Evolutionary conservation across 1,284 basidiomycete species (phyloP), one percentile per base, ranked within the genome.

Genomic region (Xerocomus minutiporus): DNA sequence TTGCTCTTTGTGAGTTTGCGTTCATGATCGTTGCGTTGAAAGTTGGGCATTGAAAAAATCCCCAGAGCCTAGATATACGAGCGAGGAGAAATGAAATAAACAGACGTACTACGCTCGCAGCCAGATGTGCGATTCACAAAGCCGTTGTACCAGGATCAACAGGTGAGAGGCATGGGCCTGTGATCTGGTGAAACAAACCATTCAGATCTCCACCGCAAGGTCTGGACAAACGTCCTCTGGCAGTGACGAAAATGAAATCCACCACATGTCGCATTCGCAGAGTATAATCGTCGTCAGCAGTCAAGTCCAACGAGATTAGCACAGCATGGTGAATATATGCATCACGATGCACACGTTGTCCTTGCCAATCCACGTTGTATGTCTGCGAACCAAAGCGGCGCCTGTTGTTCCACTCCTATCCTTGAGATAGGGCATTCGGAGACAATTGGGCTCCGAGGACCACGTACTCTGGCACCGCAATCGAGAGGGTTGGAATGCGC

Each of bases 1-100:
- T 66, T 11, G 67, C 65, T 58, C 68, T 68, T 40, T 63, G 55
- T 28, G 48, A 1, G 8, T 41, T 46, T 23, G n/a, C 36, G 53
- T 42, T 63, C 65, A 69, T 68, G 41, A 34, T 47, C 50, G 47
- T 31, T 45, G 42, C 17, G 50, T 48, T 48, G 51, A 29, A 36
- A 50, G 46, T 36, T 32, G 34, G 32, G 48, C 36, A 25, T 41
- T 17, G 40, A 56, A 35, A 40, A 25, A 0, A 43, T 13, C 8
- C n/a, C 29, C n/a, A 26, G 31, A 23, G 48, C 29, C 64, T 65
- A 68, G 66, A 66, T 65, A 69, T 48, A 29, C 23, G 29, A 15
- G 39, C n/a, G 35, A 45, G 31, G 26, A 45, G 25, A 43, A 38
- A 58, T 44, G 50, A 51, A 56, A 54, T 38, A 36, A 40, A 49